phyloP scores from a whole-genome alignment of 371 early-diverging fungal species.

The Mortierella sp. region DNA sequence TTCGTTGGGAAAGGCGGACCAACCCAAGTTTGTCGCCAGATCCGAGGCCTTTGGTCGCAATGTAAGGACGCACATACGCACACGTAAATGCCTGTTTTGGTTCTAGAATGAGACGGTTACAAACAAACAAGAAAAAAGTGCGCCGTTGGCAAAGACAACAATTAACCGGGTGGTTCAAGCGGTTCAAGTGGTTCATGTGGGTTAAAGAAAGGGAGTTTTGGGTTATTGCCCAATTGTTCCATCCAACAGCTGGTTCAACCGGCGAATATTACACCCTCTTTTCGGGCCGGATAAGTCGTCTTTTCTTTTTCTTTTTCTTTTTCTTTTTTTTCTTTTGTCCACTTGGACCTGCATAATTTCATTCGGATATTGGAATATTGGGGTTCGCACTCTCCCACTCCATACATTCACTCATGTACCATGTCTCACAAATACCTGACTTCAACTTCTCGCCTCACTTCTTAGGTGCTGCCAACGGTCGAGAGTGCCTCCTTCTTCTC shows the following conservation, averaged over 20 bases:
- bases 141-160: neutral
- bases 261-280: neutral
- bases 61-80: constrained; percentile 25
- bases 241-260: neutral
- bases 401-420: neutral
- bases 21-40: constrained; percentile 69
- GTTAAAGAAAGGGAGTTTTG: neutral
- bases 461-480: constrained; percentile 75
- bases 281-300: neutral
- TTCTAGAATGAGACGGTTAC: neutral
- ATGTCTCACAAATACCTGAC: neutral
- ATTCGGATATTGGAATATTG: neutral
- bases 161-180: neutral
- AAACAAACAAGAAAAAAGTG: neutral
- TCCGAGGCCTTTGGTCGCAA: constrained; percentile 80
- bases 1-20: constrained; percentile 48
- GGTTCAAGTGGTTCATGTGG: neutral
- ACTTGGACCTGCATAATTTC: constrained; percentile 10
- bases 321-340: neutral
- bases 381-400: neutral
- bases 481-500: constrained; percentile 70
- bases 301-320: neutral
- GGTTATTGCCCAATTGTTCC: neutral
- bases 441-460: neutral
- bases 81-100: neutral